A percentile compares a stretch with the other conserved stretches of the same genome.
Conservation (phyloP, 768 basidiomycete species). For the Termitomyces heimii region DNA sequence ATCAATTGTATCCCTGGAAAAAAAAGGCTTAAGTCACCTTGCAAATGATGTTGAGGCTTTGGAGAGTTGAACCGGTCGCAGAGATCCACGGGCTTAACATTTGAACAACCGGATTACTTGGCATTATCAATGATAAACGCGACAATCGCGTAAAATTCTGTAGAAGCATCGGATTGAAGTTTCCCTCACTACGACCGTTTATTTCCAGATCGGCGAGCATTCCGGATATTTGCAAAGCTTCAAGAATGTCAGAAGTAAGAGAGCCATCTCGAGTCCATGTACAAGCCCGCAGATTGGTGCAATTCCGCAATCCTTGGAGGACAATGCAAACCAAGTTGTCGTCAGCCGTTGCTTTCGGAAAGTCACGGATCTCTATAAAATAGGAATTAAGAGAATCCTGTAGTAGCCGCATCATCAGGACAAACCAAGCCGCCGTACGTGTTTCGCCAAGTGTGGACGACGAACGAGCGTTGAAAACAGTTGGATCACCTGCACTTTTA, state of each 20-base stretch:
- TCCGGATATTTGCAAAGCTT: slow-evolving; percentile 37
- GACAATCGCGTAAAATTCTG: slow-evolving; percentile 42
- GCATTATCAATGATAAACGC: slow-evolving; percentile 71
- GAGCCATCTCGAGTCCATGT: slow-evolving; percentile 82
- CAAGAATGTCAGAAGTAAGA: slow-evolving; percentile 51
- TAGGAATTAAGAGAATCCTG: neutral
- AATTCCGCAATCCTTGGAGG: slow-evolving; percentile 50
- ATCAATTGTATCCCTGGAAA: neutral
- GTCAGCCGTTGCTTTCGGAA: slow-evolving; percentile 46
- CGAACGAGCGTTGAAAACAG: slow-evolving; percentile 58
- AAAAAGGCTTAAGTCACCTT: slow-evolving; percentile 38
- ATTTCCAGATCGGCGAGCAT: slow-evolving; percentile 57
- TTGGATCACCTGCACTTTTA: slow-evolving; percentile 41
- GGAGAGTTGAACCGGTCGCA: slow-evolving; percentile 38
- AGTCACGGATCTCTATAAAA: slow-evolving; percentile 61
- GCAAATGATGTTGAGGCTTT: slow-evolving; percentile 61
- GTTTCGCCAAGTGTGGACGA: slow-evolving; percentile 17
- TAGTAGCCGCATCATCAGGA: neutral
- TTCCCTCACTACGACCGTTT: slow-evolving; percentile 56
- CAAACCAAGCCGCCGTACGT: slow-evolving; percentile 13
- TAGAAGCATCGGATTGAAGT: slow-evolving; percentile 52
- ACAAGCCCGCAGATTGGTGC: slow-evolving; percentile 53
- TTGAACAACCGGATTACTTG: slow-evolving; percentile 46
- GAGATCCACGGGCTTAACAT: slow-evolving; percentile 47
- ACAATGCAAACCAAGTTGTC: slow-evolving; percentile 32